A percentile compares a stretch with the other conserved stretches of the same genome.
Conservation (phyloP, 495 filamentous ascomycete genomes). For the Niebla homalea region DNA sequence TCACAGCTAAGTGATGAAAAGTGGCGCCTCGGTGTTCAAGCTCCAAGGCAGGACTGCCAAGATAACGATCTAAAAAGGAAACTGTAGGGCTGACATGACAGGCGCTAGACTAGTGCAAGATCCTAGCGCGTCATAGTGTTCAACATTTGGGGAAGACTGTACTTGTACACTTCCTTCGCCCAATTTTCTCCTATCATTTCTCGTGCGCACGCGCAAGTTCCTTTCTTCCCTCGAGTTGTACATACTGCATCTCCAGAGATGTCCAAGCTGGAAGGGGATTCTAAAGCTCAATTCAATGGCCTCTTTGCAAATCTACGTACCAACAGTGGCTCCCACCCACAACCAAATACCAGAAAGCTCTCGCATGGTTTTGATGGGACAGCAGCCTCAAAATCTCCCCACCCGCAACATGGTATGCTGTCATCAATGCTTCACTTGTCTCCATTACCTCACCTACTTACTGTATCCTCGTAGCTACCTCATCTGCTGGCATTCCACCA, state of each 20-base stretch:
- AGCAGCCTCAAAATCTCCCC: neutral
- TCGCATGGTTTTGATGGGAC: neutral
- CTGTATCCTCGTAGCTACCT: neutral
- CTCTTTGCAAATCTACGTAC: neutral
- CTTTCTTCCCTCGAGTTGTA: too few relatives aligned
- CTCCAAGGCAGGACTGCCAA: too few relatives aligned
- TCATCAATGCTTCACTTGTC: neutral
- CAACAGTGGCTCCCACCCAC: neutral
- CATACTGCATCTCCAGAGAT: too few relatives aligned
- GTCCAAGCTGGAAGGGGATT: too few relatives aligned
- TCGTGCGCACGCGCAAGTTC: too few relatives aligned
- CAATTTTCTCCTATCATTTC: too few relatives aligned
- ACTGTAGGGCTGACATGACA: too few relatives aligned
- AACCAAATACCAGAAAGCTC: neutral
- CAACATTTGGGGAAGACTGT: too few relatives aligned
- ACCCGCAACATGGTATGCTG: neutral
- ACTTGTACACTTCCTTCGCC: too few relatives aligned
- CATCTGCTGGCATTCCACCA: constrained; percentile 25
- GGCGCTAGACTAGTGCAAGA: too few relatives aligned
- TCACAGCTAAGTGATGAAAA: neutral
- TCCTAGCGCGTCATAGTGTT: too few relatives aligned
- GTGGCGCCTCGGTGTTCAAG: neutral
- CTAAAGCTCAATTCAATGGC: neutral
- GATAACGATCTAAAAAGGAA: too few relatives aligned
- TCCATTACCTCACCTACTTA: neutral